These are phyloP conservation scores for Lophiostoma macrostomum DNA, from an alignment of 495 filamentous ascomycete genomes.

Conservation along the genomic window DNA sequence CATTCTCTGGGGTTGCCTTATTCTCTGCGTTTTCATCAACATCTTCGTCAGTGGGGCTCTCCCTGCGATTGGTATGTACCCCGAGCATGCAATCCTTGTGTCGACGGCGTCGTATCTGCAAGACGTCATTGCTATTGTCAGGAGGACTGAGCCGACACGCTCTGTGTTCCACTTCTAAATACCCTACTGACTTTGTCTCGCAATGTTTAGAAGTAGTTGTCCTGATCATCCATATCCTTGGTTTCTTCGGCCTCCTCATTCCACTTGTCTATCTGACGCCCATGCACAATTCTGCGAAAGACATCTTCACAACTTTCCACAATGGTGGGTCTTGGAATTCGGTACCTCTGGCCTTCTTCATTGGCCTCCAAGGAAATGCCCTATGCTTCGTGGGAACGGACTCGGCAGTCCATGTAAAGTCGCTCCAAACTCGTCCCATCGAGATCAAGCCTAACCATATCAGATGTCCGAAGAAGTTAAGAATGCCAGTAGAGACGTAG, in stretches of 20 bases:
- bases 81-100: too few species aligned
- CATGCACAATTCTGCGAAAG: conserved; percentile 43
- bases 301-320: conserved; percentile 53
- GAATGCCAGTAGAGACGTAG: conserved; percentile 30
- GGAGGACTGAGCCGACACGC: too few species aligned
- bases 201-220: conserved; percentile 59
- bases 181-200: too few species aligned
- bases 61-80: conserved; percentile 55
- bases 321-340: conserved; percentile 55
- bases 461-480: conserved; percentile 37
- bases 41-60: conserved; percentile 52
- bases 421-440: conserved; percentile 16
- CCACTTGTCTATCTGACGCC: conserved; percentile 55
- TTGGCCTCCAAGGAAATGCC: conserved; percentile 55
- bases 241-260: conserved; percentile 61
- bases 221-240: conserved; percentile 59
- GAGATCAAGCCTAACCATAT: not conserved
- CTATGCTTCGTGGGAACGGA: conserved; percentile 42
- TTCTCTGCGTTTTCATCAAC: conserved; percentile 56
- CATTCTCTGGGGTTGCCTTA: conserved; percentile 50
- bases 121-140: too few species aligned
- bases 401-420: conserved; percentile 41
- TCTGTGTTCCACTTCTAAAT: too few species aligned
- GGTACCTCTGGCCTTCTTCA: conserved; percentile 52
- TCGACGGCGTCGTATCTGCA: too few species aligned